These are phyloP conservation scores for Musa troglodytarum DNA, from an alignment of 176 grass and related monocot species.

Conservation along the genomic window DNA sequence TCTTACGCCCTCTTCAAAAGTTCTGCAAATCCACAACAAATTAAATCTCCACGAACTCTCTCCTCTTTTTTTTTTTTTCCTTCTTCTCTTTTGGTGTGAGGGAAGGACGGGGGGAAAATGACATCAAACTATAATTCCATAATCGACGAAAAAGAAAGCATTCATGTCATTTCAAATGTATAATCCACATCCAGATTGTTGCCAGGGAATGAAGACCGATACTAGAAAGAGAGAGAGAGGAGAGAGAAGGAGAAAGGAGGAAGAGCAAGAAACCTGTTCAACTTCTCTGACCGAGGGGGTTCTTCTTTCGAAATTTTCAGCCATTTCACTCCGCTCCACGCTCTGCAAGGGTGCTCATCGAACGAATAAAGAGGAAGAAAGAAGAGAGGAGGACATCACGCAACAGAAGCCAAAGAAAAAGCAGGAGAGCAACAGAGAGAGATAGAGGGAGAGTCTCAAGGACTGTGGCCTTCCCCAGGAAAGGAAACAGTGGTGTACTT, in stretches of 20 bases:
- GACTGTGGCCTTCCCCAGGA: conserved; percentile 32
- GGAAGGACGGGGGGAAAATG: no score
- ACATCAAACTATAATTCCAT: not conserved
- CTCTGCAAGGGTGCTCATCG: conserved; percentile 23
- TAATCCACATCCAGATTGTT: conserved; percentile 5
- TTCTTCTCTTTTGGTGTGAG: no score
- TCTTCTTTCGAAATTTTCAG: conserved; percentile 48
- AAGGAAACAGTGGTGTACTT: conserved; percentile 42
- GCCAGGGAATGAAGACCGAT: no score
- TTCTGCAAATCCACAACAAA: no score
- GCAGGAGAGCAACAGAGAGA: conserved; percentile 15
- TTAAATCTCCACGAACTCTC: no score
- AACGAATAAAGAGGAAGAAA: conserved; percentile 34
- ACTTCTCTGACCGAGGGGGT: conserved; percentile 38
- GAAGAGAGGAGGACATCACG: conserved; percentile 41
- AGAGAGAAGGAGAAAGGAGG: not conserved
- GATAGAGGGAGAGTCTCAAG: not conserved
- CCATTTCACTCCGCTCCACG: conserved; percentile 40
- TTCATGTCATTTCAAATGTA: not conserved
- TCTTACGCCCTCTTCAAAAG: no score
- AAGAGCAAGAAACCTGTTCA: conserved; percentile 40
- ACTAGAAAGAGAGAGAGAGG: not conserved
- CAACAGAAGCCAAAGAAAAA: conserved; percentile 36
- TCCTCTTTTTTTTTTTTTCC: not conserved
- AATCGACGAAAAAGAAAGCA: not conserved